Evolutionary conservation across 2,329 filamentous ascomycete species (phyloP).

Genomic region (Microcyclospora pomicola): DNA sequence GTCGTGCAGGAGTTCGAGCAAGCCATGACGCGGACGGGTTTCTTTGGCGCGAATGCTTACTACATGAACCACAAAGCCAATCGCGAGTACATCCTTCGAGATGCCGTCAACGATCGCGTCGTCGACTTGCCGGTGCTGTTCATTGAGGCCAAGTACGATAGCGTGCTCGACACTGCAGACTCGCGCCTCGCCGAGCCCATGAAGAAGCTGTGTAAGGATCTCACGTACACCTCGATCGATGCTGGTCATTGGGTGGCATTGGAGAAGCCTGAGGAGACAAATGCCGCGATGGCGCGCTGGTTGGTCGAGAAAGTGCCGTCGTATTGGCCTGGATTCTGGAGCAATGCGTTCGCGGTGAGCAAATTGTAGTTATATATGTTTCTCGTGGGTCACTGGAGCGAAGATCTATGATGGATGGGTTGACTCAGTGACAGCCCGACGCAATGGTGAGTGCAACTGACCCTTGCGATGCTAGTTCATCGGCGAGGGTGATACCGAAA

Average conservation of each 20-base stretch:
- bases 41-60: conserved; percentile 26
- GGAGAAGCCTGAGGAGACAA: conserved; percentile 16
- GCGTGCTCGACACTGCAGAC: conserved; percentile 12
- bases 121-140: conserved; percentile 26
- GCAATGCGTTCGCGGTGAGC: no score
- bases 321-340: conserved; percentile 7
- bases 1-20: conserved; percentile 9
- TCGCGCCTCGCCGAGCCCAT: conserved; percentile 23
- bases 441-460: no score
- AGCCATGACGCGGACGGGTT: conserved; percentile 29
- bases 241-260: conserved; percentile 16
- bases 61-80: conserved; percentile 34
- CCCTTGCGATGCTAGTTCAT: no score
- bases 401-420: no score
- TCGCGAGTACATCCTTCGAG: conserved; percentile 26
- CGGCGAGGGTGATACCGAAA: no score
- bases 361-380: no score
- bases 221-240: conserved; percentile 27
- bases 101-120: conserved; percentile 21
- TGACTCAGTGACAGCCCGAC: no score
- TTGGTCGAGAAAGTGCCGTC: conserved; percentile 9
- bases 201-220: conserved; percentile 23
- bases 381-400: no score
- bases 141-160: conserved; percentile 28
- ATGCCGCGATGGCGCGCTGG: conserved; percentile 13